phyloP scores from a whole-genome alignment of 768 basidiomycete genomes.

The Podaxis pistillaris region DNA sequence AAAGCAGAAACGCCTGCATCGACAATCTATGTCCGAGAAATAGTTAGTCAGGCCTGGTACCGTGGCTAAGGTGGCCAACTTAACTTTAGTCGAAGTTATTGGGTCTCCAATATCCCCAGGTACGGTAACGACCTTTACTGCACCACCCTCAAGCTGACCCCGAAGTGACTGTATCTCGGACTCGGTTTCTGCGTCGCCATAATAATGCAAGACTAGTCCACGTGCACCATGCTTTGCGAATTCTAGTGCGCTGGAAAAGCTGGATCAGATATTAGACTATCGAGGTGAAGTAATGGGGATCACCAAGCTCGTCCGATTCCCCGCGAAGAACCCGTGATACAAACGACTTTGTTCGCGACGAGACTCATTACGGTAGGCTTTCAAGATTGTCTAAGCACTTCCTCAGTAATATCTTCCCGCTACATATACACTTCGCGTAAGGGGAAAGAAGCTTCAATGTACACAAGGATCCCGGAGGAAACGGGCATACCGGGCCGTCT shows the following conservation, averaged over 20 bases:
- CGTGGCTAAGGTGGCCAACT: constrained; percentile 2
- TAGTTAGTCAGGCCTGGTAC: not conserved
- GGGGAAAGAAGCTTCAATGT: constrained; percentile 5
- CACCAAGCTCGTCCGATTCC: constrained; percentile 72
- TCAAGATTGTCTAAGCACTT: not conserved
- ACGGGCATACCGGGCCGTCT: constrained; percentile 1
- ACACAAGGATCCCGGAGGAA: constrained; percentile 2
- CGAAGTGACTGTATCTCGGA: constrained; percentile 46
- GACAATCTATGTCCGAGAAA: constrained; percentile 50
- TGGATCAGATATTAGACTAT: not conserved
- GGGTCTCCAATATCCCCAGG: constrained; percentile 66
- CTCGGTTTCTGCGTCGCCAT: constrained; percentile 56
- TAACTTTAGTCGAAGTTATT: constrained; percentile 53
- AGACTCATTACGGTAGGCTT: constrained; percentile 33
- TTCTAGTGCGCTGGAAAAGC: constrained; percentile 47
- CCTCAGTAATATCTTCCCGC: not conserved
- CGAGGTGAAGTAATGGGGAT: not conserved
- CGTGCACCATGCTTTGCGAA: constrained; percentile 63
- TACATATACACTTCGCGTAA: constrained; percentile 10
- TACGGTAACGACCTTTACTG: constrained; percentile 44
- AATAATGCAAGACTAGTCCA: constrained; percentile 65
- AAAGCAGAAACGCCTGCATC: constrained; percentile 56
- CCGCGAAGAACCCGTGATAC: constrained; percentile 71
- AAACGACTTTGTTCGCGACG: constrained; percentile 56
- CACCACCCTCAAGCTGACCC: constrained; percentile 41